Percentiles rank a stretch among this genome's conserved stretches.
These are phyloP conservation scores for Globisporangium recalcitrans DNA, from an alignment of 352 stramenopile species.

Conservation along the genomic window DNA sequence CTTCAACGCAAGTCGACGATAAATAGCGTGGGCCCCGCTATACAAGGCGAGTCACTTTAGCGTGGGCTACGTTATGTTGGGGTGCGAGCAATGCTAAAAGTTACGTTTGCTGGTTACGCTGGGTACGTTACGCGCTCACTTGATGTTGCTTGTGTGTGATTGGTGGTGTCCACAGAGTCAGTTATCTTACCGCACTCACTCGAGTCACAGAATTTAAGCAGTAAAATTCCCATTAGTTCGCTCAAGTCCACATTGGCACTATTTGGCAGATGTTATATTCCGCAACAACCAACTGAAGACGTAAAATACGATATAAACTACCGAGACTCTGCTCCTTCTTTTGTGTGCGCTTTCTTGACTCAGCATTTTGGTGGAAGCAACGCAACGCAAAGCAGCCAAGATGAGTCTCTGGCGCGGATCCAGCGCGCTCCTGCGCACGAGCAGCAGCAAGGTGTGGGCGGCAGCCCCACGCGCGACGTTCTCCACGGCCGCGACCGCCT, in stretches of 20 bases:
- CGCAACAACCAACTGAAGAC: not conserved
- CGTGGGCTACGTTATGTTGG: not conserved
- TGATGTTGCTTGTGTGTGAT: not conserved
- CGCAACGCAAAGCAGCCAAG: not conserved
- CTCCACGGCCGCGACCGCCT: constrained; percentile 11
- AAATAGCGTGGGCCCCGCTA: no score
- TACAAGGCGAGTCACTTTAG: no score
- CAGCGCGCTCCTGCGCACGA: constrained; percentile 19
- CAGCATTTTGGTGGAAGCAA: constrained; percentile 8
- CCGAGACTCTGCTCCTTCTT: not conserved
- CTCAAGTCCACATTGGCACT: not conserved
- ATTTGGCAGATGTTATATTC: not conserved
- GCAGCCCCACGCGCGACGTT: constrained; percentile 11
- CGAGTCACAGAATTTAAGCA: not conserved
- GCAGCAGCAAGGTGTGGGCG: constrained; percentile 12
- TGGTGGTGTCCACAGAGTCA: not conserved
- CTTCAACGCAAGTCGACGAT: no score
- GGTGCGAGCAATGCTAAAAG: no score
- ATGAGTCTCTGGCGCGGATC: constrained; percentile 31
- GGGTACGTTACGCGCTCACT: not conserved
- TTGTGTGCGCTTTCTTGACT: not conserved
- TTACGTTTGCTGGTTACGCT: no score
- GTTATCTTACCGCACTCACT: not conserved
- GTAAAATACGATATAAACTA: not conserved
- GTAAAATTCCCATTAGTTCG: not conserved